A percentile compares a stretch with the other conserved stretches of the same genome.
phyloP scores from a whole-genome alignment of 192 early-diverging fungal genomes.

The Mortierella claussenii region DNA sequence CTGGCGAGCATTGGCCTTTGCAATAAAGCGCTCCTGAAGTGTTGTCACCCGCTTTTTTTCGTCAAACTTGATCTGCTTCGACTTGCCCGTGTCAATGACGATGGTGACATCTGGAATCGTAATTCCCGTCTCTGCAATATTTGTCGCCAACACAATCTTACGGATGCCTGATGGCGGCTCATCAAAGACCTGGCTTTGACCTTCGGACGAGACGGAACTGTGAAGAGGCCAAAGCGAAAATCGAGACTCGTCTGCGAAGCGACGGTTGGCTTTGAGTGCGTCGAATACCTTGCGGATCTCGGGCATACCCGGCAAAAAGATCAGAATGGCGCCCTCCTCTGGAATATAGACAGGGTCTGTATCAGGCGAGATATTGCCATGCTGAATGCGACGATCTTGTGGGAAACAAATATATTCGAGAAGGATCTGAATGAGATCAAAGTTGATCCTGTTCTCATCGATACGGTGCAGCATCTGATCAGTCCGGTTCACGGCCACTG shows the following conservation, averaged over 20 bases:
- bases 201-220: constrained; percentile 70
- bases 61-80: constrained; percentile 78
- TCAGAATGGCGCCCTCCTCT: constrained; percentile 66
- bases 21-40: constrained; percentile 72
- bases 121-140: constrained; percentile 87
- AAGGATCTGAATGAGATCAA: constrained; percentile 63
- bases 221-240: constrained; percentile 67
- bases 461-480: constrained; percentile 58
- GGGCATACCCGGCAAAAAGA: constrained; percentile 80
- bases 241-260: constrained; percentile 60
- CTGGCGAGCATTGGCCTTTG: constrained; percentile 74
- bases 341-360: constrained; percentile 43
- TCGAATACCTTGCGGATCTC: constrained; percentile 75
- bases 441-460: constrained; percentile 74
- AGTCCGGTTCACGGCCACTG: constrained; percentile 49
- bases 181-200: constrained; percentile 78
- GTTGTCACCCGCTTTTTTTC: constrained; percentile 67
- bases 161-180: constrained; percentile 56
- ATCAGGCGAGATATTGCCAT: not conserved
- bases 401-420: constrained; percentile 70
- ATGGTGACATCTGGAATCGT: constrained; percentile 84
- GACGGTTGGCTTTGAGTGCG: constrained; percentile 56
- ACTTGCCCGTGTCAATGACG: constrained; percentile 82
- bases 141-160: constrained; percentile 82
- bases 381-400: constrained; percentile 16